A percentile compares a stretch with the other conserved stretches of the same genome.
These are phyloP conservation scores for Andrographis paniculata DNA, from an alignment of 305 asterid species.

Conservation along the genomic window DNA sequence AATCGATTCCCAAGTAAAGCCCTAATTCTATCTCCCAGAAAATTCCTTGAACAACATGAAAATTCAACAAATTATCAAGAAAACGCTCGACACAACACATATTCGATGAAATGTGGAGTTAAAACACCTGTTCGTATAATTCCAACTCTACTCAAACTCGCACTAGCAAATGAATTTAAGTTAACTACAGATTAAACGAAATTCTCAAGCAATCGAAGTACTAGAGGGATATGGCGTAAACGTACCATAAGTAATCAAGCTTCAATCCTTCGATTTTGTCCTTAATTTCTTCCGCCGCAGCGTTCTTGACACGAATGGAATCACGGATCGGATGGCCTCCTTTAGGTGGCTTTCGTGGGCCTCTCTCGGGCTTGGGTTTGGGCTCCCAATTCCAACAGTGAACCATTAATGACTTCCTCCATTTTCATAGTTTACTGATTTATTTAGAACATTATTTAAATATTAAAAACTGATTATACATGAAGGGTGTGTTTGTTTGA, in stretches of 20 bases:
- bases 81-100: neutral
- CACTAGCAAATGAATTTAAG: too few relatives aligned
- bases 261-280: neutral
- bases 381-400: too few relatives aligned
- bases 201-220: neutral
- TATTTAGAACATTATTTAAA: too few relatives aligned
- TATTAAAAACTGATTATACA: too few relatives aligned
- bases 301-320: too few relatives aligned
- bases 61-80: neutral
- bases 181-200: neutral
- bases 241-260: neutral
- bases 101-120: neutral
- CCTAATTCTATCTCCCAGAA: constrained; percentile 2
- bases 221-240: neutral
- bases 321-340: too few relatives aligned
- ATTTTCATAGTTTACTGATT: too few relatives aligned
- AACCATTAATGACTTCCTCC: too few relatives aligned
- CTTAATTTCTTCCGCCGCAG: neutral
- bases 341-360: too few relatives aligned
- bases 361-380: too few relatives aligned
- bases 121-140: neutral
- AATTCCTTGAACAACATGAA: constrained; percentile 21
- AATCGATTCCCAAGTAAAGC: constrained; percentile 7
- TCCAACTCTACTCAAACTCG: neutral
- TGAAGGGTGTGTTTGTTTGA: too few relatives aligned